These are phyloP conservation scores for Oenanthe javanica DNA, from an alignment of 140 eudicot species.

Conservation along the genomic window DNA sequence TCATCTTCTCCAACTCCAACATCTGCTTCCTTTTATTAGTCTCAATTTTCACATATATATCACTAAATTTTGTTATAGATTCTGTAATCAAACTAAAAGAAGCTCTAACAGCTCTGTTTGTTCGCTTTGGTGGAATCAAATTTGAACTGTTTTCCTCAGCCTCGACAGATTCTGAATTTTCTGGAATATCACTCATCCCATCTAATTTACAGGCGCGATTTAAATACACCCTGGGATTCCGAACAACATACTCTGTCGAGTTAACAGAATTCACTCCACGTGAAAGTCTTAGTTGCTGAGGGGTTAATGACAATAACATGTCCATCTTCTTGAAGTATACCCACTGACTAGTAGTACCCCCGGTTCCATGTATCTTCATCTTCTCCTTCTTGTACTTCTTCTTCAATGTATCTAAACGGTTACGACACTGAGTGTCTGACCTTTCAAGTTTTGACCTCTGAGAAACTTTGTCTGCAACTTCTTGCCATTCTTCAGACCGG, in stretches of 20 bases:
- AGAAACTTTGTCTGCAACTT: slow-evolving; percentile 74
- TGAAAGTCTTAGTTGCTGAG: slow-evolving; percentile 30
- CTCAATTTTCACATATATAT: slow-evolving; percentile 62
- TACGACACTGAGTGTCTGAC: slow-evolving; percentile 76
- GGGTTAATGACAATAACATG: slow-evolving; percentile 41
- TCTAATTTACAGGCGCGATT: slow-evolving; percentile 47
- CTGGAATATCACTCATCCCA: slow-evolving; percentile 56
- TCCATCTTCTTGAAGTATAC: slow-evolving; percentile 83
- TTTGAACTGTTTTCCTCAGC: slow-evolving; percentile 48
- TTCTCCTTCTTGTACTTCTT: slow-evolving; percentile 94
- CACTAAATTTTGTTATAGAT: slow-evolving; percentile 63
- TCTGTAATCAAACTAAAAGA: slow-evolving; percentile 57
- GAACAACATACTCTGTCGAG: slow-evolving; percentile 32
- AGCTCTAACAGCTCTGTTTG: slow-evolving; percentile 18
- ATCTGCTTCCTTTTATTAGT: slow-evolving; percentile 57
- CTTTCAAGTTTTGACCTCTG: slow-evolving; percentile 58
- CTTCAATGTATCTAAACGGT: slow-evolving; percentile 79
- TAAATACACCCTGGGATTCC: slow-evolving; percentile 35
- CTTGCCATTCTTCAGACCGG: slow-evolving; percentile 80
- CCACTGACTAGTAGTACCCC: slow-evolving; percentile 46
- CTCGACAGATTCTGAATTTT: slow-evolving; percentile 38
- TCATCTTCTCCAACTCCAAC: slow-evolving; percentile 72
- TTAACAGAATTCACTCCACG: slow-evolving; percentile 28
- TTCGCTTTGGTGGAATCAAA: slow-evolving; percentile 41
- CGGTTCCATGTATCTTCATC: slow-evolving; percentile 18